Evolutionary conservation across 306 rosid species (phyloP), one percentile per base, ranked within the genome.

Genomic region (Malus orientalis): DNA sequence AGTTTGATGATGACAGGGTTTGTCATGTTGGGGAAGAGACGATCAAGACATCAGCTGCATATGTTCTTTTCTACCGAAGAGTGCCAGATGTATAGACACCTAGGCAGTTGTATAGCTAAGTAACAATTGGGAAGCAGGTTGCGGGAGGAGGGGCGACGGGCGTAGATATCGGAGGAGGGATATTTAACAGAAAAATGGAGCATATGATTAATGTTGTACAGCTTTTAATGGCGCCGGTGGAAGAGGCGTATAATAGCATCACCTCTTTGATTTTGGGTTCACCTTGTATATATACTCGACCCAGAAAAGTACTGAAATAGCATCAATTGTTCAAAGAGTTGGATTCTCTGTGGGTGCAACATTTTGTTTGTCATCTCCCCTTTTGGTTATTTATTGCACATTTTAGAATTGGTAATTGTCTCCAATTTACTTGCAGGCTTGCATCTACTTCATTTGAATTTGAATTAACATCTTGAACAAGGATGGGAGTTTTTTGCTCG

Each of bases 21-120:
- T 38, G 44, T 53, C 71, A 83, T 30, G 79, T 81, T n/a, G 36
- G 61, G 5, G 87, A 85, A 63, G 93, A 89, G 20, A 70, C 42
- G 66, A 74, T 90, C 42, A 89, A 87, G 83, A 86, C 91, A 44
- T 64, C 91, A 23, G 93, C 97, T 59, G 98, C 98, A 3, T 91
- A 93, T 79, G 91, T 93, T 78, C 96, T 93, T 80, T 91, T 91
- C 86, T 93, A 93, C 85, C 81, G 82, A 78, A 91, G 90, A 87
- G 81, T 85, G 65, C 77, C 78, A 18, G 81, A 86, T 58, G 83
- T 69, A 74, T 80, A 84, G 61, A 51, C 78, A 32, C 44, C 51
- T 79, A 73, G 71, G 55, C 54, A 84, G 67, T 59, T 71, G 77
- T 84, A 74, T 81, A 82, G 60, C 76, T 84, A 14, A 49, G 59